Conservation (phyloP, 371 early-diverging fungal species). For the Mycotypha africana region DNA sequence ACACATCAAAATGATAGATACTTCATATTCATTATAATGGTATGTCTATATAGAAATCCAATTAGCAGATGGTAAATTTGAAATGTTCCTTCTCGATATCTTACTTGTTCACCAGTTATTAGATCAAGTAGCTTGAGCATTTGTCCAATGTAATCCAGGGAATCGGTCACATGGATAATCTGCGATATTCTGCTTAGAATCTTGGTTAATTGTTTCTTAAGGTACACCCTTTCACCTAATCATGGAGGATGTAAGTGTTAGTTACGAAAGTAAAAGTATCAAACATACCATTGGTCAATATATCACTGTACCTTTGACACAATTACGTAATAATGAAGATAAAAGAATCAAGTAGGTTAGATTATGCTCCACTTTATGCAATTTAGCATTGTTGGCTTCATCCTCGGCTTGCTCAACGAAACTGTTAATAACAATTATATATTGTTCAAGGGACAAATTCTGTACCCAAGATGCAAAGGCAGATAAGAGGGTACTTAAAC, state of each 20-base stretch:
- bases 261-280: not conserved
- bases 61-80: too few species aligned
- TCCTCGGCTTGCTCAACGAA: slow-evolving; percentile 21
- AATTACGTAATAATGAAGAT: slow-evolving; percentile 6
- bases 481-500: slow-evolving; percentile 7
- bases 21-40: slow-evolving; percentile 17
- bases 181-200: slow-evolving; percentile 30
- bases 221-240: slow-evolving; percentile 37
- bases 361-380: slow-evolving; percentile 19
- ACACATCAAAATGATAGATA: slow-evolving; percentile 31
- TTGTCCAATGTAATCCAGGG: slow-evolving; percentile 26
- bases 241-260: too few species aligned
- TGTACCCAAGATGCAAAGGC: slow-evolving; percentile 28
- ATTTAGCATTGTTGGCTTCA: slow-evolving; percentile 15
- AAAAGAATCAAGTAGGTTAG: slow-evolving; percentile 28
- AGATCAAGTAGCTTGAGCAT: slow-evolving; percentile 31
- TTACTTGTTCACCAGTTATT: slow-evolving; percentile 33
- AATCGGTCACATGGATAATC: slow-evolving; percentile 31
- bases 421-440: slow-evolving; percentile 15
- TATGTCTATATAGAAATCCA: slow-evolving; percentile 18
- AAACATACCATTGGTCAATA: not conserved
- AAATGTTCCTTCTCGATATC: too few species aligned
- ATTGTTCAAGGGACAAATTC: slow-evolving; percentile 24
- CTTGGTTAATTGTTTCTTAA: slow-evolving; percentile 37
- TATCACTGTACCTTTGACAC: slow-evolving; percentile 13